Evolutionary conservation across 2,329 filamentous ascomycete genomes (phyloP).

Genomic region (Xylaria sp.): DNA sequence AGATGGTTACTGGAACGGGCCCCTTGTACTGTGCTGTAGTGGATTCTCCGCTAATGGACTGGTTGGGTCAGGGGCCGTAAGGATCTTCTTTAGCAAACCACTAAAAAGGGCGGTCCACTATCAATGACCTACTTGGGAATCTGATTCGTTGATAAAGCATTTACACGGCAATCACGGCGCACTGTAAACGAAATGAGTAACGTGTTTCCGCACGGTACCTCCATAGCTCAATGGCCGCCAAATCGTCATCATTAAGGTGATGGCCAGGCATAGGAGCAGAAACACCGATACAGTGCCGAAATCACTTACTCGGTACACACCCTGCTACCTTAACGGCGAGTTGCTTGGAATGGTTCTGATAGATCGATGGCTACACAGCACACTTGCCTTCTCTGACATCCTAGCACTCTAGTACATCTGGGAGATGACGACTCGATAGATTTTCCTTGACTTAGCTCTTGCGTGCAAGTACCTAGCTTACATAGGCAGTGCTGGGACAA

Average conservation of each 20-base stretch:
- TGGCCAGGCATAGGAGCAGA: not conserved
- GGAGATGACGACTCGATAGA: constrained; percentile 33
- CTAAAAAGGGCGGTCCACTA: constrained; percentile 28
- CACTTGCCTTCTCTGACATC: not conserved
- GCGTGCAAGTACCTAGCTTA: not conserved
- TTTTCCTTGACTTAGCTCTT: not conserved
- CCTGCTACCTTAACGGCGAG: not conserved
- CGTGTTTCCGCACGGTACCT: constrained; percentile 11
- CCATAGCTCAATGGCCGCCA: no score
- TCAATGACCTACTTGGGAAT: not conserved
- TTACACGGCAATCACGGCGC: constrained; percentile 4
- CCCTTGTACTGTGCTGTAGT: constrained; percentile 22
- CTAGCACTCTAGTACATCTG: not conserved
- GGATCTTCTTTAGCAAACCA: constrained; percentile 18
- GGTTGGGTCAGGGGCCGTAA: constrained; percentile 13
- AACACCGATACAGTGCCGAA: not conserved
- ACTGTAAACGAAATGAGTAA: constrained; percentile 15
- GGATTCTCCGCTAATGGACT: constrained; percentile 2
- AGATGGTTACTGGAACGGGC: constrained; percentile 5
- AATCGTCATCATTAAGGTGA: no score
- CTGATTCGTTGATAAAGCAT: constrained; percentile 9
- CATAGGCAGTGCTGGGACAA: not conserved
- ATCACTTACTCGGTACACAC: not conserved
- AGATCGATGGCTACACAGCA: constrained; percentile 11
- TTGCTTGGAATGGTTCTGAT: constrained; percentile 11